Evolutionary conservation across 495 filamentous ascomycete genomes (phyloP), one percentile per base, ranked within the genome.

Genomic region (Podospora appendiculata): DNA sequence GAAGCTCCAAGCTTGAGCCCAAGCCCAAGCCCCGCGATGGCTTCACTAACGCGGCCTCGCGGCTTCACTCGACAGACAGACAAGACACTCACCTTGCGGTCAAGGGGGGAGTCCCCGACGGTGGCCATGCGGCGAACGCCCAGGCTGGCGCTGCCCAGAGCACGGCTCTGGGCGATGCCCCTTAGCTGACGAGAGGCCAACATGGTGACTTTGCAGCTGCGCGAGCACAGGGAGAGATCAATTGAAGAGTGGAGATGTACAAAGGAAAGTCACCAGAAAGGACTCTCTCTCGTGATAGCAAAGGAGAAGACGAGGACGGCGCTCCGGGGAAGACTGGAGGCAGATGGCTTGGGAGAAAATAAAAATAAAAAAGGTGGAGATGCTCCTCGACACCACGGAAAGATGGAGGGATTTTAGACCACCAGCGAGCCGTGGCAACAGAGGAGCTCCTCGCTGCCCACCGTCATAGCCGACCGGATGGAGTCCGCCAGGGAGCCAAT

Each of bases 121-220:
- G 75, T 77, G 18, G 78, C 78, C 77, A 81, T 78, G 55, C 77
- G 64, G 48, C 78, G 78, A 51, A 76, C 52, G 57, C 71, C 72
- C 63, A 73, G 61, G 69, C 65, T 62, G 54, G 74, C 60, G 58
- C 65, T 59, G 62, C 61, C 65, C 41, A 68, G 41, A 51, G 71
- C 71, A 65, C 75, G 74, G 67, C 70, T 68, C 58, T 73, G 76
- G 73, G 73, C 73, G 43, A 70, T 60, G 67, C 71, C 72, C 68
- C 76, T 66, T 61, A 76, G 62, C 66, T 79, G 76, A 69, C 77
- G 74, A 55, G 77, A 69, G 49, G 75, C 71, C 71, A 81, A 66
- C 76, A 79, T 81, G 56, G 55, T 78, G 71, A 71, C 52, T 59
- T 49, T 69, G 2, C 55, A 60, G 58, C 56, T 58, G 60, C 47